Conservation (phyloP, 139 green algal genomes). For the Micromonas pusilla region DNA sequence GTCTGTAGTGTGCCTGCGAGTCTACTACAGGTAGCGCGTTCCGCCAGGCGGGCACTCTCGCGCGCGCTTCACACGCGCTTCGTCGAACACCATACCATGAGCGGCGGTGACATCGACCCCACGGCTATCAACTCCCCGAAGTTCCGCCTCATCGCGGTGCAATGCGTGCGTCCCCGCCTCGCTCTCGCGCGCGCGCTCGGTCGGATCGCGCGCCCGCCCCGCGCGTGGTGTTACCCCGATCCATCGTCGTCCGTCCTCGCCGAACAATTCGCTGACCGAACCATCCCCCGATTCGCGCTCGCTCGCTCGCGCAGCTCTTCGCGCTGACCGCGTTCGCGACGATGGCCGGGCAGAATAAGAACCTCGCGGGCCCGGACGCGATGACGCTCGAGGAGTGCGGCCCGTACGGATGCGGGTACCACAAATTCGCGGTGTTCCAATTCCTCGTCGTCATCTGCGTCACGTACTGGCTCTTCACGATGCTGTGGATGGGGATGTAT, state of each 20-base stretch:
- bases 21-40: too few relatives aligned
- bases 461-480: neutral
- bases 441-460: neutral
- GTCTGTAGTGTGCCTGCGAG: too few relatives aligned
- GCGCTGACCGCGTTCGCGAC: neutral
- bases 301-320: neutral
- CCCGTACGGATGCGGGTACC: neutral
- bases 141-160: neutral
- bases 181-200: neutral
- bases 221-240: too few relatives aligned
- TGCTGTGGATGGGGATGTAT: neutral
- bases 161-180: neutral
- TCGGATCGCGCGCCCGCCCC: too few relatives aligned
- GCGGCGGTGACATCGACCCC: neutral
- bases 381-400: neutral
- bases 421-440: neutral
- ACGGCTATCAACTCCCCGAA: neutral
- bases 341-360: neutral
- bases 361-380: neutral
- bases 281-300: too few relatives aligned
- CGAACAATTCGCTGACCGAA: neutral
- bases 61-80: too few relatives aligned
- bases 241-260: too few relatives aligned
- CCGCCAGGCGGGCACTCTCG: too few relatives aligned
- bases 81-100: too few relatives aligned